Evolutionary conservation across 106 monocot genomes (phyloP), one percentile per base, ranked within the genome.

Genomic region (Dendrobium huoshanense): DNA sequence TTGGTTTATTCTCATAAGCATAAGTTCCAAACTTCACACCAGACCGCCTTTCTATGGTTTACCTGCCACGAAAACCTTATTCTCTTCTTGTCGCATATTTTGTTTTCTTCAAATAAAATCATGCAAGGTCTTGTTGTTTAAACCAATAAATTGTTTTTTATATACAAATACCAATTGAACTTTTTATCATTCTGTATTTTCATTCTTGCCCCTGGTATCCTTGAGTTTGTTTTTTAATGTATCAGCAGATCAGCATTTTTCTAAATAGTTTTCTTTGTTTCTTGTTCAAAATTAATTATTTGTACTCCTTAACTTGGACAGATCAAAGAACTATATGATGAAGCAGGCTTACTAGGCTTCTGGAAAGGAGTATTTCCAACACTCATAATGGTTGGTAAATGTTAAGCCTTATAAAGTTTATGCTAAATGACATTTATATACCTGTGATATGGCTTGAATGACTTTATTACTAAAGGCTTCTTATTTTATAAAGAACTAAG

Each of bases 301-400:
- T 64, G 4, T 64, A 64, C 1, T 64, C 24, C 51, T 64, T 64
- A n/a, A 64, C 25, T 64, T 84, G 54, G 10, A 51, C 85, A 99
- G 98, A 82, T 99, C 61, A 89, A 87, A 78, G 98, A 99, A 74
- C 82, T 99, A 65, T 99, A 93, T 78, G 86, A 87, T 77, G 98
- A 99, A 87, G 95, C 92, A 77, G 95, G 98, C 78, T 19, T 98
- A 0, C 78, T 80, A 54, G 98, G 98, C 44, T 99, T 99, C 67
- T 99, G 98, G 98, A 99, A 99, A 87, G 98, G 98, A 56, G 89
- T 99, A 78, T 72, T 99, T 77, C 98, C 98, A 55, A 90, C 98
- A 41, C 92, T 95, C 81, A 95, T 99, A 79, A 95, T 99, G 98
- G 98, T 91, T 49, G 80, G 90, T 85, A 51, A 72, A 72, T 33